Base-by-base conservation (phyloP, 345 rosid species). In the Corchorus capsularis region DNA sequence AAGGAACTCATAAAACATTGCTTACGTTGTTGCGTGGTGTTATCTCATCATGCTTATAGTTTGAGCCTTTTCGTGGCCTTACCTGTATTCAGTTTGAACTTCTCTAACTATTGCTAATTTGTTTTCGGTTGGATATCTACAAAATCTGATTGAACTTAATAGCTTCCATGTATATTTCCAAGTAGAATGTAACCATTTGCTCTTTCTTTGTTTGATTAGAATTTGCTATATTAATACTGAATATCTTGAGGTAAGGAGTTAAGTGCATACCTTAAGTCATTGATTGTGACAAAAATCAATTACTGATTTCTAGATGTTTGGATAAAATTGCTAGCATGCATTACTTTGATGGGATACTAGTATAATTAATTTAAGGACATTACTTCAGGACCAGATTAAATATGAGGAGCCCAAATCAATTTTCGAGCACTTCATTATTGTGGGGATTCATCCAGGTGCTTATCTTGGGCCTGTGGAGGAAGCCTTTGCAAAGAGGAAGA, bases 351-450 rank as follows among this genome's bases (percentile, higher is more conserved):
- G 27, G 43, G 45, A 32, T 50, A 15, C 43, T 49, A 14, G 60
- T 22, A 37, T 57, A 50, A 27, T 27, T 60, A 70, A 72, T 63
- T 19, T 22, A 39, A 64, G 74, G 69, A 62, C 75, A 78, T 76
- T 82, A n/a, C 75, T 82, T 77, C 77, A 93, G 99, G 98, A 89
- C 75, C 83, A 80, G 62, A 80, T 81, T 20, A 91, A 89, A 81
- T 85, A 82, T 52, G 85, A 84, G 91, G 93, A 89, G 78, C 94
- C 99, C 27, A 87, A 87, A 39, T 84, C 96, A 57, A 85, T 96
- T 32, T 96, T 92, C 81, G 99, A 96, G 84, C 96, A 93, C 83
- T 91, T 96, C 75, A 82, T 93, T 83, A 80, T 96, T 63, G 92
- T 82, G 71, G 99, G 99, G 78, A 95, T 93, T 85, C 91, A 87